Conservation (phyloP, 768 basidiomycete species). For the Mycena polygramma region DNA sequence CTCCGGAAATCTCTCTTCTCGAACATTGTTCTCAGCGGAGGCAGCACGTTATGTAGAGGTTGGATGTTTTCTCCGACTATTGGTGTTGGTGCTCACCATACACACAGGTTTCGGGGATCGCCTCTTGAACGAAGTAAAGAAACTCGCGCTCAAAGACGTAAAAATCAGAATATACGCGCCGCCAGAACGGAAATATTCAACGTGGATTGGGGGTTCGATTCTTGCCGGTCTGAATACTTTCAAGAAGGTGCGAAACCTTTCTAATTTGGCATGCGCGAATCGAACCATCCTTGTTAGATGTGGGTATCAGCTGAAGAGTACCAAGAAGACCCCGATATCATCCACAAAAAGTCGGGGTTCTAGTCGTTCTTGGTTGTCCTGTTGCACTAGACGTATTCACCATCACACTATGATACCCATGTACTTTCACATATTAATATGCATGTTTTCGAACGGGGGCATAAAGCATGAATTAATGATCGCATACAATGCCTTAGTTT, state of each 20-base stretch:
- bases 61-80: conserved; percentile 34
- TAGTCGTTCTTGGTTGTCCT: conserved; percentile 48
- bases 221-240: conserved; percentile 96
- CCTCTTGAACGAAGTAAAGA: conserved; percentile 96
- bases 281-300: conserved; percentile 71
- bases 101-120: conserved; percentile 91
- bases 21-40: conserved; percentile 96
- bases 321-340: conserved; percentile 98
- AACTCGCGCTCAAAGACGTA: conserved; percentile 92
- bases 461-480: conserved; percentile 58
- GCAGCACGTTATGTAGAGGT: conserved; percentile 97
- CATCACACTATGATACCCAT: conserved; percentile 48
- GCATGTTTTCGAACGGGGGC: conserved; percentile 43
- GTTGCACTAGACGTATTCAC: conserved; percentile 39
- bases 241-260: conserved; percentile 79
- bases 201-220: conserved; percentile 98
- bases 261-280: conserved; percentile 22
- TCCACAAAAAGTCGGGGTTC: conserved; percentile 95
- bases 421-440: conserved; percentile 40
- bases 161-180: conserved; percentile 99
- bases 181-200: conserved; percentile 98
- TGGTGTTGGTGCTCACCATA: conserved; percentile 12
- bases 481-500: conserved; percentile 47
- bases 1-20: conserved; percentile 95
- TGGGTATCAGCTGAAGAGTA: conserved; percentile 99